These are phyloP conservation scores for Cairneyella variabilis DNA, from an alignment of 495 filamentous ascomycete species.

Conservation along the genomic window DNA sequence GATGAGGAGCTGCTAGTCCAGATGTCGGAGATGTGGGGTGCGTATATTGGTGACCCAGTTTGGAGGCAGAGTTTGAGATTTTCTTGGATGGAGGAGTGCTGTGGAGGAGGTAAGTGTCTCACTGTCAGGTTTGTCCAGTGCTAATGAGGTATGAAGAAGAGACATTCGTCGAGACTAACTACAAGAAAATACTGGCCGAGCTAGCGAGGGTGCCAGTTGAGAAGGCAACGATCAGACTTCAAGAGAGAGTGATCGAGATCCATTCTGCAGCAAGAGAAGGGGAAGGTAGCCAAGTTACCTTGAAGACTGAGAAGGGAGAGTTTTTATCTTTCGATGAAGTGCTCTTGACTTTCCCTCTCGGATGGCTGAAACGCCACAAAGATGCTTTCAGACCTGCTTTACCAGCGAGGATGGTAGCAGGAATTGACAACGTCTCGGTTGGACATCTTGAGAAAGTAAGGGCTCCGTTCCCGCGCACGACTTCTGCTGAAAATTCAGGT, in stretches of 20 bases:
- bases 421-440: constrained; percentile 75
- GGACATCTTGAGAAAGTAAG: constrained; percentile 79
- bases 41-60: constrained; percentile 76
- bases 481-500: constrained; percentile 37
- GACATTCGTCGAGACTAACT: constrained; percentile 80
- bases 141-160: constrained; percentile 55
- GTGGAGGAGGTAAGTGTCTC: constrained; percentile 65
- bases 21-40: constrained; percentile 74
- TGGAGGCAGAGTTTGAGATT: constrained; percentile 79
- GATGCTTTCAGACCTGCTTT: constrained; percentile 65
- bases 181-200: constrained; percentile 65
- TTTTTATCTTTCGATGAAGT: constrained; percentile 71
- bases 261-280: constrained; percentile 20
- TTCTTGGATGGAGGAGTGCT: constrained; percentile 86
- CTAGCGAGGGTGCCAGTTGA: constrained; percentile 60
- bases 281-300: constrained; percentile 36
- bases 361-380: constrained; percentile 78
- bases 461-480: constrained; percentile 3
- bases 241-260: constrained; percentile 54
- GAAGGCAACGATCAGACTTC: constrained; percentile 58
- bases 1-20: constrained; percentile 50
- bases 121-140: background rate
- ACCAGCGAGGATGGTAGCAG: constrained; percentile 59
- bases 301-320: constrained; percentile 54
- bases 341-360: constrained; percentile 77